phyloP scores from a whole-genome alignment of 371 early-diverging fungal genomes.

The Mucor saturninus region DNA sequence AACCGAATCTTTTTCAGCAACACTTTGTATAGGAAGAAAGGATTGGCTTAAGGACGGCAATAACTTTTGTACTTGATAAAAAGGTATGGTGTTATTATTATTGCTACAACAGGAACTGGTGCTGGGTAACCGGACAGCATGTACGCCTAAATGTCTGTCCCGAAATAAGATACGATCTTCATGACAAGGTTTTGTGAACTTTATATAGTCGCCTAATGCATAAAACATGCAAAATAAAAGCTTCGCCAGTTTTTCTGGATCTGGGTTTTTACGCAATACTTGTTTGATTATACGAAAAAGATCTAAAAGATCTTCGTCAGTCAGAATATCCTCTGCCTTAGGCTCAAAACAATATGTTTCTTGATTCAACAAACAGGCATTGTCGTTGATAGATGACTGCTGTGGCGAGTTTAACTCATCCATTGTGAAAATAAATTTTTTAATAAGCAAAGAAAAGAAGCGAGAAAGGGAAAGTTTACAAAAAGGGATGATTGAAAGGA shows the following conservation, averaged over 20 bases:
- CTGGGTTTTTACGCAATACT: slow-evolving; percentile 43
- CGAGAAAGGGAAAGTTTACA: not conserved
- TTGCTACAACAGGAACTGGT: slow-evolving; percentile 32
- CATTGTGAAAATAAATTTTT: not conserved
- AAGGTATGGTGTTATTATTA: not conserved
- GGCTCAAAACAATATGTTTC: slow-evolving; percentile 38
- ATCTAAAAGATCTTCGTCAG: slow-evolving; percentile 48
- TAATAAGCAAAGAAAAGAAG: not conserved
- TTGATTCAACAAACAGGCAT: slow-evolving; percentile 12
- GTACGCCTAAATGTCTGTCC: slow-evolving; percentile 23
- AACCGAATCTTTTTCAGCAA: slow-evolving; percentile 14
- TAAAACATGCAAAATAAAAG: slow-evolving; percentile 49
- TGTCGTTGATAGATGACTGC: not conserved
- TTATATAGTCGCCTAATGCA: slow-evolving; percentile 47
- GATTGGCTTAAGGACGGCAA: slow-evolving; percentile 3
- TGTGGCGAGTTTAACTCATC: slow-evolving; percentile 9
- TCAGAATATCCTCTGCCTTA: slow-evolving; percentile 52
- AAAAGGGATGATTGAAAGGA: slow-evolving; percentile 2
- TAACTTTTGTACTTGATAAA: not conserved
- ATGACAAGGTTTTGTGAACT: slow-evolving; percentile 42
- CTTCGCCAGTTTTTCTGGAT: slow-evolving; percentile 43
- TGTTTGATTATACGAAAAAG: slow-evolving; percentile 48
- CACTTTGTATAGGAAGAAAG: not conserved
- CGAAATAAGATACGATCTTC: slow-evolving; percentile 45
- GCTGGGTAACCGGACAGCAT: slow-evolving; percentile 36